A percentile compares a stretch with the other conserved stretches of the same genome.
phyloP scores from a whole-genome alignment of 768 basidiomycete species.

The Strobilomyces confusus region DNA sequence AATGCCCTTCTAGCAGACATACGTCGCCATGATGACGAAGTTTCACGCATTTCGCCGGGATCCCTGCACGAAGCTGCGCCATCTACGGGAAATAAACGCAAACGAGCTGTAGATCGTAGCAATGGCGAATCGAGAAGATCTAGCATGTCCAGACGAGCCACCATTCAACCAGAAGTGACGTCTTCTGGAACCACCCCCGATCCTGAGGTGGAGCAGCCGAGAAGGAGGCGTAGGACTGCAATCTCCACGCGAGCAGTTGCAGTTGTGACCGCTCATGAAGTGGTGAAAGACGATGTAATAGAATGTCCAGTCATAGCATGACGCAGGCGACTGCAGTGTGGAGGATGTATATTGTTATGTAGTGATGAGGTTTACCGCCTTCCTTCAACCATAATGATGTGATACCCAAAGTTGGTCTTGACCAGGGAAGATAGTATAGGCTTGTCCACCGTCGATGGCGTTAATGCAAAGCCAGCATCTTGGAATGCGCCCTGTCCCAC shows the following conservation, averaged over 20 bases:
- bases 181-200: slow-evolving; percentile 53
- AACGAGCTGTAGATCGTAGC: slow-evolving; percentile 31
- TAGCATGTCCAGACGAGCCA: slow-evolving; percentile 35
- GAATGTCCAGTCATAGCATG: slow-evolving; percentile 26
- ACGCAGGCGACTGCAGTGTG: slow-evolving; percentile 2
- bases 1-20: slow-evolving; percentile 82
- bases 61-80: slow-evolving; percentile 21
- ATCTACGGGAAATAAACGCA: slow-evolving; percentile 38
- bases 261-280: slow-evolving; percentile 31
- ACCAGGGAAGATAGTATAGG: slow-evolving; percentile 68
- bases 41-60: slow-evolving; percentile 25
- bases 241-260: slow-evolving; percentile 26
- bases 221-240: slow-evolving; percentile 38
- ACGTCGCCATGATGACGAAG: slow-evolving; percentile 61
- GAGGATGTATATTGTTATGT: slow-evolving; percentile 21
- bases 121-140: slow-evolving; percentile 35
- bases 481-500: slow-evolving; percentile 62
- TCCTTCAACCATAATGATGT: slow-evolving; percentile 90
- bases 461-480: slow-evolving; percentile 80
- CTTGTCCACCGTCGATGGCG: slow-evolving; percentile 78
- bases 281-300: slow-evolving; percentile 29
- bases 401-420: slow-evolving; percentile 83
- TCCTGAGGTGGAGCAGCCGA: slow-evolving; percentile 59
- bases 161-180: slow-evolving; percentile 45
- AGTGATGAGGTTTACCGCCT: slow-evolving; percentile 43